Evolutionary conservation across 2,329 filamentous ascomycete species (phyloP), one percentile per base, ranked within the genome.

Genomic region (Cladosporium oxysporum): DNA sequence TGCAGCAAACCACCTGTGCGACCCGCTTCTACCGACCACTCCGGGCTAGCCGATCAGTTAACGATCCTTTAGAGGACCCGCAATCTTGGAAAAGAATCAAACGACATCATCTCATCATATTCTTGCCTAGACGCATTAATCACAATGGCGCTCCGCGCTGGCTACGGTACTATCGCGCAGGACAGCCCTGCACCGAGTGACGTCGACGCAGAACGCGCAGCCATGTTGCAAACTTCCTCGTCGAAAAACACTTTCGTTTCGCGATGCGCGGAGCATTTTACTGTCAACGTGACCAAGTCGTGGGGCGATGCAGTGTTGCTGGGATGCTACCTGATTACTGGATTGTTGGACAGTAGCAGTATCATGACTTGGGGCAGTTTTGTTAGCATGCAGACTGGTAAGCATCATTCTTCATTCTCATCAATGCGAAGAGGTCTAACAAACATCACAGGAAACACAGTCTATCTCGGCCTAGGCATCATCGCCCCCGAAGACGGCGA

Each of bases 311-410:
- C 91, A 1, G 80, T 92, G 23, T 82, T 94, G 47, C 80, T 94
- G 4, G 79, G 87, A 31, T 92, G 90, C 78, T 93, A 93, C 75
- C 79, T 91, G 69, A 89, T 93, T 74, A 93, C 91, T 0, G 91
- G 91, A 4, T 81, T 94, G 12, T 83, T 92, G 8, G 91, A 94
- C 78, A 91, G 89, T 77, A 88, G 90, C 2, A 88, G 90, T 2
- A 90, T 91, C 57, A 89, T 88, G 66, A 90, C 90, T 50, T 93
- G 90, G 88, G 90, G 90, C 14, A 89, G 89, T 2, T 94, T 94
- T 71, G 90, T 92, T 49, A 91, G 88, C 72, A 93, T 93, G 91
- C 91, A 93, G 75, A 93, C 91, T 35, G 90, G 90, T 86, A 73
- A 69, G 81, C 77, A 31, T 16, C 4, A 21, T n/a, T n/a, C n/a